Evolutionary conservation across 1,284 basidiomycete genomes (phyloP).

Genomic region (Singerocomus rubriflavus): DNA sequence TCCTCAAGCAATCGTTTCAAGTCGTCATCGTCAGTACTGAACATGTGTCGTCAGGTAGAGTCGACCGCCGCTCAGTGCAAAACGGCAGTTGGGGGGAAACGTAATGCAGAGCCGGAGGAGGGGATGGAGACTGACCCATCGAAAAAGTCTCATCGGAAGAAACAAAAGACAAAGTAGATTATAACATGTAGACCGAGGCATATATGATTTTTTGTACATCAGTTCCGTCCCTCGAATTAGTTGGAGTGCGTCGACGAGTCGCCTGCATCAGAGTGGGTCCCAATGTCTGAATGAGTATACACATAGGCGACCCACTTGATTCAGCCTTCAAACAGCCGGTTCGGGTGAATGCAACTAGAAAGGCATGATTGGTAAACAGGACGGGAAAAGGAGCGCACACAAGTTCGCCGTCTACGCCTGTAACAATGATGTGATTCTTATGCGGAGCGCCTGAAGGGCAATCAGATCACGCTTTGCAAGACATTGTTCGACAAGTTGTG

Average conservation of each 20-base stretch:
- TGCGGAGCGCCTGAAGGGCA: conserved; percentile 21
- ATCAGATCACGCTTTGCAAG: conserved; percentile 16
- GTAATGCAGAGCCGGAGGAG: conserved; percentile 38
- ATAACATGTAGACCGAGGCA: conserved; percentile 8
- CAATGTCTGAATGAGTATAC: no score
- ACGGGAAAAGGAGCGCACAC: background rate
- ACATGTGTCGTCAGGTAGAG: conserved; percentile 49
- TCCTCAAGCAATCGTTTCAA: conserved; percentile 43
- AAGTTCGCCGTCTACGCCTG: conserved; percentile 7
- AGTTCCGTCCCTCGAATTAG: background rate
- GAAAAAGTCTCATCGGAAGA: conserved; percentile 54
- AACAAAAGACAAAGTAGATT: conserved; percentile 42
- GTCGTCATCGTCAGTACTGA: conserved; percentile 42
- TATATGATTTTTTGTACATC: background rate
- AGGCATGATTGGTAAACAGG: background rate
- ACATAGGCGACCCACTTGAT: background rate
- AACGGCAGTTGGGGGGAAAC: conserved; percentile 33
- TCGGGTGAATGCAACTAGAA: background rate
- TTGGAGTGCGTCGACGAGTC: background rate
- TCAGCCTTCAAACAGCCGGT: no score
- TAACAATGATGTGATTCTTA: conserved; percentile 9
- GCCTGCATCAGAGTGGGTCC: no score
- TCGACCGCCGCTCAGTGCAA: conserved; percentile 16
- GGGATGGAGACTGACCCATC: conserved; percentile 29
- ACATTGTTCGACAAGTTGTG: conserved; percentile 26